Percentiles rank a stretch among this genome's conserved stretches.
These are phyloP conservation scores for Penicillium angulare DNA, from an alignment of 495 filamentous ascomycete species.

Conservation along the genomic window DNA sequence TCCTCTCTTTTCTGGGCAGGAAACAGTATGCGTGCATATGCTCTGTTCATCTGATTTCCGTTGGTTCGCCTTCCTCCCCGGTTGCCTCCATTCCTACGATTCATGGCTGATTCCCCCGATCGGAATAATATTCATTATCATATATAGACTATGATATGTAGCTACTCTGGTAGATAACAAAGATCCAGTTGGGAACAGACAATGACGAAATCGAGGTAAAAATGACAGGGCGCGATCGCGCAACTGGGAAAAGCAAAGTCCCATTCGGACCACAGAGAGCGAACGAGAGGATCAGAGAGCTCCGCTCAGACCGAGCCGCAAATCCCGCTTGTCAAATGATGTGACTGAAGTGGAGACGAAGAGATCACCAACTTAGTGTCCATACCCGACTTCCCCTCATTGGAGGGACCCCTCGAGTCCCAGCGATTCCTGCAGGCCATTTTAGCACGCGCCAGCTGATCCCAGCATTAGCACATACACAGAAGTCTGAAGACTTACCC, in stretches of 20 bases:
- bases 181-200: neutral
- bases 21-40: no score
- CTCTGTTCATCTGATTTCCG: constrained; percentile 21
- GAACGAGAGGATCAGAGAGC: neutral
- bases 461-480: neutral
- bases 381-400: constrained; percentile 18
- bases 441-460: constrained; percentile 8
- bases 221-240: neutral
- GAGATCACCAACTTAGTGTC: constrained; percentile 19
- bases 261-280: neutral
- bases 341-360: constrained; percentile 15
- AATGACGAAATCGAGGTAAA: neutral
- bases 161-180: neutral
- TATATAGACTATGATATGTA: neutral
- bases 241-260: neutral
- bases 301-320: constrained; percentile 17
- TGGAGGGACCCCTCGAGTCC: constrained; percentile 40
- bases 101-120: neutral
- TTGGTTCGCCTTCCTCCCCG: constrained; percentile 19
- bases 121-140: neutral
- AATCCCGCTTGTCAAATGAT: constrained; percentile 25
- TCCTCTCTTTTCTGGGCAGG: neutral
- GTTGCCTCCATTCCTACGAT: constrained; percentile 24
- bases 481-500: constrained; percentile 50
- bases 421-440: constrained; percentile 36